phyloP scores from a whole-genome alignment of 2,329 filamentous ascomycete genomes.

The Trichoderma polysporum region DNA sequence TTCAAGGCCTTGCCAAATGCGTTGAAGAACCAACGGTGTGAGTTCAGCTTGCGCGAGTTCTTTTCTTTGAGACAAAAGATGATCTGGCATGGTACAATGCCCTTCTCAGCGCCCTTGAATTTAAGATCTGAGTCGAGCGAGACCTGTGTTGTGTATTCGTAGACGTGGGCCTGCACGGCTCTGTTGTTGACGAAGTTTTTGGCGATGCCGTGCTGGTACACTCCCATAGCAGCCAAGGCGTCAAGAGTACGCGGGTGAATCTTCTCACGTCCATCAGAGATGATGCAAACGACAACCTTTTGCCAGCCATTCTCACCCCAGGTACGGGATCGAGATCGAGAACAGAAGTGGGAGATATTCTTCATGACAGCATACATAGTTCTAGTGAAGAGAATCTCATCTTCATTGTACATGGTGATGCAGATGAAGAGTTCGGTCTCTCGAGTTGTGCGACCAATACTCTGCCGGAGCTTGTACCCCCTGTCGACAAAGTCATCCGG shows the following conservation, averaged over 20 bases:
- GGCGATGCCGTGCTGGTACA: constrained; percentile 97
- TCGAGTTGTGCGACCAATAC: constrained; percentile 76
- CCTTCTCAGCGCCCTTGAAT: constrained; percentile 99
- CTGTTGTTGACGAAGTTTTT: constrained; percentile 98
- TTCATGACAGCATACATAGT: constrained; percentile 99
- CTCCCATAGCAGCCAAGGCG: constrained; percentile 91
- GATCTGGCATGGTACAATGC: constrained; percentile 96
- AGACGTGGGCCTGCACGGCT: constrained; percentile 93
- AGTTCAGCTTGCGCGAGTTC: constrained; percentile 97
- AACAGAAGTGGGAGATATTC: constrained; percentile 96
- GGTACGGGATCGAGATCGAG: constrained; percentile 83
- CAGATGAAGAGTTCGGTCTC: constrained; percentile 97
- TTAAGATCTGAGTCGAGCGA: constrained; percentile 93
- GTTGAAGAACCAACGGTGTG: constrained; percentile 99
- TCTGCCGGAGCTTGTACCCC: constrained; percentile 91
- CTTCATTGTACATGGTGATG: constrained; percentile 98
- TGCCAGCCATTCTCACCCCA: constrained; percentile 99
- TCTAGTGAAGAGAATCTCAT: constrained; percentile 92
- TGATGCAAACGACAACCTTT: constrained; percentile 97
- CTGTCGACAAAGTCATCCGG: constrained; percentile 87
- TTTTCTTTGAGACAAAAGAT: constrained; percentile 98
- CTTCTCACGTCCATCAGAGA: constrained; percentile 85
- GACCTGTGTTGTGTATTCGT: constrained; percentile 98
- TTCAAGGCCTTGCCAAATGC: constrained; percentile 90
- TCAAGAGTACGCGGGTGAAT: constrained; percentile 93